Conservation (phyloP, 129 eudicot genomes). For the Helichrysum umbraculigerum region DNA sequence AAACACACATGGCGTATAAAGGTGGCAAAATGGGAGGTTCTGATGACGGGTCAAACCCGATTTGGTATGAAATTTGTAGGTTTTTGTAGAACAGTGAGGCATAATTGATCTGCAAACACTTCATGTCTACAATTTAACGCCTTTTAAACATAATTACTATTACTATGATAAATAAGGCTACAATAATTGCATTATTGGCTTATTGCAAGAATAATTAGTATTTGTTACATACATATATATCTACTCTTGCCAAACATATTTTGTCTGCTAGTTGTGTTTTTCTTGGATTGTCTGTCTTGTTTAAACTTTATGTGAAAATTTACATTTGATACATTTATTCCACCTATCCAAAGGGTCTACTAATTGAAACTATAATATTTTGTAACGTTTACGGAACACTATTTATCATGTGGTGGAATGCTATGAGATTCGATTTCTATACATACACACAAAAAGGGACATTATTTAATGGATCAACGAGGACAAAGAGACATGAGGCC, state of each 20-base stretch:
- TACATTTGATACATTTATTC: no score
- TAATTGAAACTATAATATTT: background rate
- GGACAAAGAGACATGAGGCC: conserved; percentile 31
- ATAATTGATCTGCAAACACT: background rate
- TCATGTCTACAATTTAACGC: background rate
- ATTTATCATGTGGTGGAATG: conserved; percentile 4
- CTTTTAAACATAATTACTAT: background rate
- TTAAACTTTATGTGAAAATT: background rate
- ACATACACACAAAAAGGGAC: conserved; percentile 25
- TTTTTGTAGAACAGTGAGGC: no score
- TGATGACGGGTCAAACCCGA: background rate
- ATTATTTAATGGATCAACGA: conserved; percentile 21
- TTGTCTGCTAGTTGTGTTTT: background rate
- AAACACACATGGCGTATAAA: background rate
- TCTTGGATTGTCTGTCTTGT: background rate
- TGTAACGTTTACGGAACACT: background rate
- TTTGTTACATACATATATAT: background rate
- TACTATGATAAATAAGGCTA: no score
- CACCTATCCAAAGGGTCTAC: background rate
- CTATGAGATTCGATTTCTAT: conserved; percentile 13
- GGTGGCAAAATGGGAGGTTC: background rate
- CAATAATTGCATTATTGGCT: no score
- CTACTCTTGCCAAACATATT: background rate
- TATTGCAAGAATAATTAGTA: no score
- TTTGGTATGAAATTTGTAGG: no score